Base-by-base conservation (phyloP, 495 filamentous ascomycete species). In the Penicillium canariense region DNA sequence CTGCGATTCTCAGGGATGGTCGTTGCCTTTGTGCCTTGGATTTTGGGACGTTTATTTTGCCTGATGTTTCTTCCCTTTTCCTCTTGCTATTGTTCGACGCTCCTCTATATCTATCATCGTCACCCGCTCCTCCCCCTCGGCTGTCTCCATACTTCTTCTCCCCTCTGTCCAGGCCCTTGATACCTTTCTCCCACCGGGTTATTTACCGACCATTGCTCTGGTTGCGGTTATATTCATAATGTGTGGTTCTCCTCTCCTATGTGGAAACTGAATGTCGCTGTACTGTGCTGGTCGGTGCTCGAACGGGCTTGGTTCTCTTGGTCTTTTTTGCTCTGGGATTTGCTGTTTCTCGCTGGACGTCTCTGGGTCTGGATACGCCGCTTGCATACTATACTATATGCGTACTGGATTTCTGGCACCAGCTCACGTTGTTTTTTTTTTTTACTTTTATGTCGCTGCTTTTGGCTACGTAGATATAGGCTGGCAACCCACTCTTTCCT, bases 1-100 rank as follows among this genome's bases (percentile, higher is more conserved):
- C 43, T 62, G 56, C 55, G 61, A 61, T 56, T 61, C 55, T 55
- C 42, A 62, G 54, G 55, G 53, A 66, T 63, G 60, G 55, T 67
- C 58, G 52, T 15, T 48, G 25, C 42, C 51, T 50, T 39, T 50
- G 26, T 45, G 43, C 11, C 23, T 32, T 48, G 48, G 45, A 34
- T 49, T 44, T 36, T 51, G 56, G 31, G 35, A 36, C 22, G 48
- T 51, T 44, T 36, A 28, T 38, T 58, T 23, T 39, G 30, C 28
- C 28, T 25, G 25, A n/a, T 40, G 45, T 44, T 18, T 27, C 25
- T 38, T 42, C 4, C n/a, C n/a, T 42, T 14, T 25, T 39, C 6
- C 22, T 11, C n/a, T 42, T 42, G 38, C 20, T 42, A 25, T 42
- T 22, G 20, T 14, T 14, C 6, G 4, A 25, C 38, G 22, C 12